phyloP scores from a whole-genome alignment of 1,284 basidiomycete genomes.

The Cryptococcus sp. region DNA sequence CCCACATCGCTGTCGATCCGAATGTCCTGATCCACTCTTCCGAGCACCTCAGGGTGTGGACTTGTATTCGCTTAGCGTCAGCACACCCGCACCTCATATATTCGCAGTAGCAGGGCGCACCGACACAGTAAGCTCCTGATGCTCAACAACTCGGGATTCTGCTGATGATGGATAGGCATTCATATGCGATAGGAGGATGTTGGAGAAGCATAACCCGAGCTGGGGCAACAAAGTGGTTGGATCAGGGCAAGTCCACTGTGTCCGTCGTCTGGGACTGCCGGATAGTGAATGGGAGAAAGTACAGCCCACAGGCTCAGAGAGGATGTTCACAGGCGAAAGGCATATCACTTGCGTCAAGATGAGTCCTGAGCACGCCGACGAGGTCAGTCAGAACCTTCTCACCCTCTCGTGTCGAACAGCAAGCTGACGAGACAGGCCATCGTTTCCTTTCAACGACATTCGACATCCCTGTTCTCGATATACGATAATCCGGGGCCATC shows the following conservation, averaged over 20 bases:
- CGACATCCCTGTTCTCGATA: slow-evolving; percentile 74
- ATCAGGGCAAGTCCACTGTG: slow-evolving; percentile 60
- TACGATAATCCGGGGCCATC: slow-evolving; percentile 54
- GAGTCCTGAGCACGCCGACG: slow-evolving; percentile 69
- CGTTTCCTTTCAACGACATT: slow-evolving; percentile 68
- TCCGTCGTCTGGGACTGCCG: slow-evolving; percentile 70
- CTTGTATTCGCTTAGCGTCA: slow-evolving; percentile 51
- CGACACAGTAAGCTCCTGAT: slow-evolving; percentile 24
- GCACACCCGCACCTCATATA: slow-evolving; percentile 49
- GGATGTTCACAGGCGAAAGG: slow-evolving; percentile 47
- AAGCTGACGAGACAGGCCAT: slow-evolving; percentile 23
- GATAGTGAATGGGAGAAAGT: slow-evolving; percentile 40
- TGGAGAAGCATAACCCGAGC: slow-evolving; percentile 61
- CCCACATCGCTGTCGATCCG: slow-evolving; percentile 38
- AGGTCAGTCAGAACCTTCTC: slow-evolving; percentile 53
- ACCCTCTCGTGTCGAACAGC: neutral
- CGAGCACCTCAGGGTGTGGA: slow-evolving; percentile 40
- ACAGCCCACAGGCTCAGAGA: slow-evolving; percentile 6
- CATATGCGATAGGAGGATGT: slow-evolving; percentile 80
- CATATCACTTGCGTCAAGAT: slow-evolving; percentile 78
- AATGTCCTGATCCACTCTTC: slow-evolving; percentile 44
- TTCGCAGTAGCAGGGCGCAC: slow-evolving; percentile 51
- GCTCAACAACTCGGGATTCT: neutral
- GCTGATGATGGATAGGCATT: slow-evolving; percentile 58
- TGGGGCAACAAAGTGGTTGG: slow-evolving; percentile 60